These are phyloP conservation scores for Coniochaeta hoffmannii DNA, from an alignment of 2,329 filamentous ascomycete genomes.

Conservation along the genomic window DNA sequence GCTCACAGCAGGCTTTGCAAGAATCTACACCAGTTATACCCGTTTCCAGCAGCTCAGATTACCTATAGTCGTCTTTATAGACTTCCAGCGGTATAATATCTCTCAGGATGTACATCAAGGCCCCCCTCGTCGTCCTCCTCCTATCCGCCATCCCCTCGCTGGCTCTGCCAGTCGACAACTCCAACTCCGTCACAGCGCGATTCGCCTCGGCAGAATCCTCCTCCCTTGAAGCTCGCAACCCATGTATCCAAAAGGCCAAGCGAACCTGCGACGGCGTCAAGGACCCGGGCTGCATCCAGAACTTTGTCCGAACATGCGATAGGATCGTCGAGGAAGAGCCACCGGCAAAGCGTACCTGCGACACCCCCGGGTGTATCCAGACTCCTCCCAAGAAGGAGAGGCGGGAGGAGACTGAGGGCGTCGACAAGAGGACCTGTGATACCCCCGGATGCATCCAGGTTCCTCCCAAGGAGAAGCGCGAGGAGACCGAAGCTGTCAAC, in stretches of 20 bases:
- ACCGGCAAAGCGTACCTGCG: neutral
- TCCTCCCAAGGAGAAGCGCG: neutral
- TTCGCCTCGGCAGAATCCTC: neutral
- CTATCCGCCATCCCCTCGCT: neutral
- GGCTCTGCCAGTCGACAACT: neutral
- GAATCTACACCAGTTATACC: neutral
- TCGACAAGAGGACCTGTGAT: too few relatives aligned
- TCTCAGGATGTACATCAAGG: neutral
- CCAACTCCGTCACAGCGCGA: neutral
- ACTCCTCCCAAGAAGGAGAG: neutral
- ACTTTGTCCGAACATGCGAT: neutral
- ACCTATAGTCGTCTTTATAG: neutral
- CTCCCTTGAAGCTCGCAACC: neutral
- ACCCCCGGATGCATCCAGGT: neutral
- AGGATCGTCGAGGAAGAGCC: neutral
- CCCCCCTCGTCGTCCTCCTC: neutral
- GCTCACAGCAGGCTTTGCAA: neutral
- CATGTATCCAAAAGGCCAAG: neutral
- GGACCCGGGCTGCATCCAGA: neutral
- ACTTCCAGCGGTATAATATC: neutral
- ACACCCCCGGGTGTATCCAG: neutral
- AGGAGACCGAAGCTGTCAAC: too few relatives aligned
- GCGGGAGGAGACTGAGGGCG: neutral
- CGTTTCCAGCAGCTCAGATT: neutral
- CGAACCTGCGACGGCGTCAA: neutral